Evolutionary conservation across 805 yeast genomes (phyloP), one percentile per base, ranked within the genome.

Genomic region (Suhomyces vadensis): DNA sequence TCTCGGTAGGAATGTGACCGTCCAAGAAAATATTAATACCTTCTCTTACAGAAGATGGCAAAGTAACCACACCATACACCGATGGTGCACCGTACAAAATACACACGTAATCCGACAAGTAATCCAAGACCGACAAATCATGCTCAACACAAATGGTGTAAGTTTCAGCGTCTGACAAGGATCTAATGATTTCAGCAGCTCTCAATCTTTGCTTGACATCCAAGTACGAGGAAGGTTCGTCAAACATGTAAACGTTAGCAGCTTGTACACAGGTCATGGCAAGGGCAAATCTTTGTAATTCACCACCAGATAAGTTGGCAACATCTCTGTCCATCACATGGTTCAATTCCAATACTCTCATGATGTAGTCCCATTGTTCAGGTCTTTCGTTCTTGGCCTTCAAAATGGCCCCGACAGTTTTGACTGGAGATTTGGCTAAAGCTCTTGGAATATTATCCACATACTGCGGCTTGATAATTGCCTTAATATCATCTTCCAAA

Each of bases 141-240:
- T 94, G 99, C 78, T 94, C 99, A 49, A 94, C 99, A 66, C 92
- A 91, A 61, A 94, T 94, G 53, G 94, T 94, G 61, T 92, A 94
- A 22, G 79, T 76, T 37, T 90, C 80, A 37, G 92, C 80, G 46
- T 71, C 76, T 59, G 94, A 75, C 53, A 94, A 73, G 14, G 94
- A 83, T 71, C 99, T 85, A 57, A 94, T 94, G 62, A 89, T 85
- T 67, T 82, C 83, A 47, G 99, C 99, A 45, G 99, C 99, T 59
- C 94, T 87, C 69, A 94, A 81, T 82, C 99, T 92, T 74, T 94
- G 99, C 73, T 94, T 94, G 54, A 94, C 98, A 79, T 94, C 99
- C 67, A 94, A 75, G 72, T 94, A 94, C 8, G 99, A 94, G 14
- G 98, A 91, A 37, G 99, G 99, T 75, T 94, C 99, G 73, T 94